Evolutionary conservation across 148 eudicot genomes (phyloP).

Genomic region (Diospyros kaki): DNA sequence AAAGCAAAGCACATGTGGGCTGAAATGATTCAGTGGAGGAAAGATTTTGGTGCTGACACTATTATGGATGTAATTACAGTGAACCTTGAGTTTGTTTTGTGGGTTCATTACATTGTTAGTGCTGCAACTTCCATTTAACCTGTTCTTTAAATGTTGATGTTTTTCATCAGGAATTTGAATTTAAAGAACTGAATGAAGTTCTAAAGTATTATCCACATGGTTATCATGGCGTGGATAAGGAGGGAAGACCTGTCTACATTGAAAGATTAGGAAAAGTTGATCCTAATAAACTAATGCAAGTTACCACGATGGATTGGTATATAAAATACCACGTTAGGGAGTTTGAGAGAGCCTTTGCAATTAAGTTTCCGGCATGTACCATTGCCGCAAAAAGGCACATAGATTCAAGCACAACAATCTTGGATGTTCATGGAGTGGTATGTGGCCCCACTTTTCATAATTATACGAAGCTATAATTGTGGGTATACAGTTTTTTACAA

Average conservation of each 20-base stretch:
- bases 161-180: constrained; percentile 68
- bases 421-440: constrained; percentile 99
- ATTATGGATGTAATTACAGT: constrained; percentile 39
- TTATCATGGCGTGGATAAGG: constrained; percentile 91
- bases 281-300: constrained; percentile 87
- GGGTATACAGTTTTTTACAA: background rate
- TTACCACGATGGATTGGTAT: constrained; percentile 84
- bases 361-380: constrained; percentile 87
- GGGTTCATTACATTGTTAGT: background rate
- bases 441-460: constrained; percentile 14
- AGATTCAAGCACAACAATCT: constrained; percentile 89
- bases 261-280: constrained; percentile 92
- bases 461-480: background rate
- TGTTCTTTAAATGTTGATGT: background rate
- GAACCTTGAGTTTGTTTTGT: background rate
- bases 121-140: background rate
- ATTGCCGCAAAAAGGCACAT: constrained; percentile 86
- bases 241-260: constrained; percentile 88
- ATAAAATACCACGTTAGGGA: constrained; percentile 81
- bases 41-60: constrained; percentile 57
- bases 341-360: constrained; percentile 74
- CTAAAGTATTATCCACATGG: constrained; percentile 92
- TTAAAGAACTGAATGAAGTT: constrained; percentile 75
- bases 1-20: constrained; percentile 79
- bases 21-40: constrained; percentile 74